Base-by-base conservation (phyloP, 2,329 filamentous ascomycete species). In the Lasiodiplodia gonubiensis region DNA sequence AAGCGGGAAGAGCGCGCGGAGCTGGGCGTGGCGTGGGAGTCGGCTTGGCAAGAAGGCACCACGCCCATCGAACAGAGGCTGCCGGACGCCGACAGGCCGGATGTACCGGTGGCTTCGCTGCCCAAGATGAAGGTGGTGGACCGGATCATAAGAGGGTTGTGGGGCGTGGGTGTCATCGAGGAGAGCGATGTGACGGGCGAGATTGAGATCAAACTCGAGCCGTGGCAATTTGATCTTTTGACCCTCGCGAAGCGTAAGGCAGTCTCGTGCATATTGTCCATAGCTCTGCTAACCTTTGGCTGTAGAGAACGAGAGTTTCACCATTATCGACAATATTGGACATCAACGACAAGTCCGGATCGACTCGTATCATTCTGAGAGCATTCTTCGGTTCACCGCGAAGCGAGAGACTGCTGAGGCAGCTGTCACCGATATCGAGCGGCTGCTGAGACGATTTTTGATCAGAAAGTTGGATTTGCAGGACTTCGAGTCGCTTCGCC, bases 351-450 rank as follows among this genome's bases (percentile, higher is more conserved):
- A 71, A 37, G 76, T 71, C 27, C 79, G 72, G 37, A 63, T 78
- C 11, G 74, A 80, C 46, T 68, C 76, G 18, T 70, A 73, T 42
- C 64, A 68, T 39, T 65, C 68, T 3, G 70, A 75, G 42, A 70
- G 70, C 42, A 69, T 78, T 21, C 63, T 80, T 12, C 75, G 78
- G 23, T 78, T 80, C 37, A 80, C 75, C 8, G 77, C 77, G 35
- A 74, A 78, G 65, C 78, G 78, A 55, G 75, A 66, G 54, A 76
- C 72, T 27, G 75, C 77, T 16, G 76, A 78, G 53, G 77, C 78
- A 57, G 74, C 75, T 7, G 76, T 76, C 3, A 71, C 76, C 51
- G 78, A 80, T 61, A 69, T 80, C 30, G 72, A 76, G 54, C 63
- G 71, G 12, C 69, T 72, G 1, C 60, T 79, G 25, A 61, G 69